Evolutionary conservation across 805 yeast species (phyloP), one percentile per base, ranked within the genome.

Genomic region (Maudiozyma pseudohumilis): DNA sequence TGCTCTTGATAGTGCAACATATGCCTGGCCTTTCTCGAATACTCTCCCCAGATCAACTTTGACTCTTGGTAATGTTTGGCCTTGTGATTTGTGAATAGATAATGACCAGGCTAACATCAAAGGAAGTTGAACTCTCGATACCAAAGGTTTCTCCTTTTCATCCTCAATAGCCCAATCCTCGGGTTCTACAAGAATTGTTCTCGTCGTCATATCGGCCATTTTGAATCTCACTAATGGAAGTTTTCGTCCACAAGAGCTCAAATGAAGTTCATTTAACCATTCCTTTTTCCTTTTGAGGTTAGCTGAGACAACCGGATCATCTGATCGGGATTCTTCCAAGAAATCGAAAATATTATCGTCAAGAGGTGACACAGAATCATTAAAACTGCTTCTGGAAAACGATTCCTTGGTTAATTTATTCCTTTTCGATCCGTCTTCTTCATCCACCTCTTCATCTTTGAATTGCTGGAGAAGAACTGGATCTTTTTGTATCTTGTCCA

Each of bases 41-140:
- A 82, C 76, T 39, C 69, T 68, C 26, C 70, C 66, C 43, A 89
- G 67, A 55, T 92, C 94, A 5, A 89, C 95, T 44, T 71, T 71
- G 4, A 84, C 87, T 39, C 73, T 68, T 4, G 80, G 77, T 31
- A 87, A 59, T 0, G 97, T 83, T 59, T 89, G 88, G 1, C 98
- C 98, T 57, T 89, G 98, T 0, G 96, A 78, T 61, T 92, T 89
- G 56, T 92, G 98, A 32, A 92, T 88, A 0, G 96, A 87, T 31
- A 92, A 60, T 0, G 98, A 87, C 96, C 97, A 92, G 0, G 98
- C 95, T n/a, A 88, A 64, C 49, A 89, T 77, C 37, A 92, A 62
- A 0, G 98, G 98, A 2, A 92, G 48, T 53, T 92, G 98, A 0
- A 69, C 66, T 49, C 96, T 67, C 2, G 80, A 68, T 1, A 84